A percentile compares a stretch with the other conserved stretches of the same genome.
Conservation (phyloP, 1,284 basidiomycete species). For the Rhodofomes roseus region DNA sequence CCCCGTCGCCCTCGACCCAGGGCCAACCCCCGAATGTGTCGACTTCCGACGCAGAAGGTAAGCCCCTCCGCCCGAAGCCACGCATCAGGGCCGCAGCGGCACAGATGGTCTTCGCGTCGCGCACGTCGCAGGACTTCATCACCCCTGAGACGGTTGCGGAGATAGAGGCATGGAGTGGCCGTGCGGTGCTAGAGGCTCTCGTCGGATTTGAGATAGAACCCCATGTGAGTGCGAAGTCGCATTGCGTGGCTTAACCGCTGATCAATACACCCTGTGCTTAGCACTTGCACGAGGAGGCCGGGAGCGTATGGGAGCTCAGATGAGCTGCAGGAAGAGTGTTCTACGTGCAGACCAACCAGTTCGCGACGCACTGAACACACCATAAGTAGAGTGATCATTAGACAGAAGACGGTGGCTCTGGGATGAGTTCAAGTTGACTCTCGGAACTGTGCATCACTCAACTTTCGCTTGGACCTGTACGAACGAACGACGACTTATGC, state of each 20-base stretch:
- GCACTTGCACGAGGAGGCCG: conserved; percentile 34
- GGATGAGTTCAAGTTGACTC: no score
- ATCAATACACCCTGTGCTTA: conserved; percentile 11
- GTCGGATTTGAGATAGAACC: conserved; percentile 29
- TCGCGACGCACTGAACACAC: not conserved
- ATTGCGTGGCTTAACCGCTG: not conserved
- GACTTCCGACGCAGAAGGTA: conserved; percentile 16
- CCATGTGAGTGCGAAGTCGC: conserved; percentile 39
- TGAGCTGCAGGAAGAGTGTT: not conserved
- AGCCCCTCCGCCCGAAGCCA: conserved; percentile 27
- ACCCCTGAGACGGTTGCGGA: conserved; percentile 61
- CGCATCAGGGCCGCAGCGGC: conserved; percentile 71
- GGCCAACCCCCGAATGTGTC: conserved; percentile 28
- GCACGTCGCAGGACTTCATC: conserved; percentile 75
- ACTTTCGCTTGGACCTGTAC: no score
- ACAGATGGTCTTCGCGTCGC: conserved; percentile 84
- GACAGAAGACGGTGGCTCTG: no score
- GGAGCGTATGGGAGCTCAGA: conserved; percentile 36
- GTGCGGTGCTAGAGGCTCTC: conserved; percentile 48
- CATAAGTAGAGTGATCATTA: no score
- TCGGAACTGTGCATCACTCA: no score
- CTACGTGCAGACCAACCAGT: not conserved
- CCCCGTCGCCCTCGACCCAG: conserved; percentile 25
- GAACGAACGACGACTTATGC: no score
- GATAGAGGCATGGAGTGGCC: conserved; percentile 67